Evolutionary conservation across 1,139 yeast species (phyloP), one percentile per base, ranked within the genome.

Genomic region (Sugiyamaella sp.): DNA sequence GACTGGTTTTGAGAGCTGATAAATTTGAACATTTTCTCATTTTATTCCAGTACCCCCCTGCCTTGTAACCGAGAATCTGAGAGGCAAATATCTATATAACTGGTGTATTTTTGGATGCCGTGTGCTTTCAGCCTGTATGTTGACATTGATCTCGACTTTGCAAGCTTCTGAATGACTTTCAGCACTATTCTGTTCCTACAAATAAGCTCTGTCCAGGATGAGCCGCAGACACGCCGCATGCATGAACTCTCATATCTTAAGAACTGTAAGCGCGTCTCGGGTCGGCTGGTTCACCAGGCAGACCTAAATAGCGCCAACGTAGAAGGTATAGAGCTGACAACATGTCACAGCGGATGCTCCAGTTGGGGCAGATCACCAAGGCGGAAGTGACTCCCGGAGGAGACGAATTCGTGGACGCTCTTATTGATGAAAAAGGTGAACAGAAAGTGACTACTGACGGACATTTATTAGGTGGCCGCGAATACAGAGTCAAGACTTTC

Each of bases 401-500:
- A 16, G 73, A 72, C 56, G 79, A 74, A 52, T 74, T 66, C 52
- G 62, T 66, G 17, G 64, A 65, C 8, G 58, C 62, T 2, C 66
- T 64, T 33, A 60, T 64, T 24, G 89, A 85, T 62, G 76, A 79
- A 2, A 74, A 74, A 51, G 89, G 88, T 9, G 77, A 75, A 53
- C 74, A 70, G 41, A 85, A 85, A 63, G 75, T 85, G 21, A 81
- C 82, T 53, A 73, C 67, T 14, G 73, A 77, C 59, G 90, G 90
- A 1, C 72, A 74, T 58, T 72, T 85, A 48, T 63, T 70, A 32
- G 88, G 83, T 2, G 85, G 77, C n/a, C 74, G 89, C 52, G 76
- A 74, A 57, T 84, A 75, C 66, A 69, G 84, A 27, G 76, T 83
- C 63, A 78, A 79, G 48, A 80, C 84, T 0, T 85, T 85, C 66